Evolutionary conservation across 2,329 filamentous ascomycete genomes (phyloP).

Genomic region (Phaeosphaeriaceae sp.): DNA sequence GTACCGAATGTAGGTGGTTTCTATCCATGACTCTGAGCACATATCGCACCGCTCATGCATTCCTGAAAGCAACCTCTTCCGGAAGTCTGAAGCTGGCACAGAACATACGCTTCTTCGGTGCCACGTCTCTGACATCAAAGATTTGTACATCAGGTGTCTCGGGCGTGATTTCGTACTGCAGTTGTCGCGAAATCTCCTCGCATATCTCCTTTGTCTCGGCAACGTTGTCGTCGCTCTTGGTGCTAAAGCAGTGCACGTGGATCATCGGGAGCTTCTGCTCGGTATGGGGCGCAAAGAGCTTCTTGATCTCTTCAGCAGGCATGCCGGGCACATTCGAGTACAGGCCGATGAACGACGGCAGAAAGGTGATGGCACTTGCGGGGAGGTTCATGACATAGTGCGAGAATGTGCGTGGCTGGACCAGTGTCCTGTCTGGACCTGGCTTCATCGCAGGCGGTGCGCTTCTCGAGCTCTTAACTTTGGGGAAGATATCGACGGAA

Average conservation of each 20-base stretch:
- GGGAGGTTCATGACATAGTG: constrained; percentile 99
- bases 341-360: constrained; percentile 77
- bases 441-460: constrained; percentile 29
- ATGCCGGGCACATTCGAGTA: constrained; percentile 66
- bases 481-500: constrained; percentile 52
- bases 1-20: not conserved
- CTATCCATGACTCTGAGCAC: not conserved
- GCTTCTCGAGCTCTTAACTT: constrained; percentile 37
- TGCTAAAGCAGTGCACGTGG: constrained; percentile 94
- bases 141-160: constrained; percentile 65
- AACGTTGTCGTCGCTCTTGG: constrained; percentile 77
- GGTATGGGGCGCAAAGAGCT: constrained; percentile 51
- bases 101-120: constrained; percentile 95
- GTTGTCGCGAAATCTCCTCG: constrained; percentile 67
- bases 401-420: constrained; percentile 76
- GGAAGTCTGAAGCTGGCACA: constrained; percentile 92
- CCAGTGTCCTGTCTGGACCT: constrained; percentile 46
- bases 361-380: constrained; percentile 84
- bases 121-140: constrained; percentile 80
- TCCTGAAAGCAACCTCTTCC: constrained; percentile 77
- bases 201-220: constrained; percentile 68
- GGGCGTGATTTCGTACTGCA: constrained; percentile 65
- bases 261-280: constrained; percentile 74
- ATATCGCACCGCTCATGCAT: constrained; percentile 23
- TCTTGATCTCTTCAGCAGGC: constrained; percentile 30